phyloP scores from a whole-genome alignment of 305 asterid genomes.

The Ilex paraguariensis region DNA sequence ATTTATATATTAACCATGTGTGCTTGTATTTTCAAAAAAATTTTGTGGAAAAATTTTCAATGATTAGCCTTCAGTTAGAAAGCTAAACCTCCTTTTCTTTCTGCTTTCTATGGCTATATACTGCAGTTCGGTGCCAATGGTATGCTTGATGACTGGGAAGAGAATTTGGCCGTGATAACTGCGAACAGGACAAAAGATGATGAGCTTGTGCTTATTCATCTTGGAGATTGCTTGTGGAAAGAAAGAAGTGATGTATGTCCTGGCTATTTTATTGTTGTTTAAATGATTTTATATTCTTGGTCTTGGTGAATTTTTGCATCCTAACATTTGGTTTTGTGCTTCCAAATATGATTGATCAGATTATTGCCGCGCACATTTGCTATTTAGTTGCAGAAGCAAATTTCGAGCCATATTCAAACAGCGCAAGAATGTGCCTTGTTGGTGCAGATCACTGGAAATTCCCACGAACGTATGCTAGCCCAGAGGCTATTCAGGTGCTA shows the following conservation, averaged over 20 bases:
- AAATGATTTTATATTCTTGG: not conserved
- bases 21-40: not conserved
- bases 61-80: no score
- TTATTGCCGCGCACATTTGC: conserved; percentile 87
- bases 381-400: conserved; percentile 92
- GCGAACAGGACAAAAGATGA: conserved; percentile 98
- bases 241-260: conserved; percentile 88
- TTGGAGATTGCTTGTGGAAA: conserved; percentile 97
- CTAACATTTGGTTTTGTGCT: no score
- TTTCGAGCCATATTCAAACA: conserved; percentile 84
- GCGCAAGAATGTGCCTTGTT: conserved; percentile 86
- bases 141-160: conserved; percentile 99
- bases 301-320: no score
- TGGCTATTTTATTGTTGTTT: conserved; percentile 11
- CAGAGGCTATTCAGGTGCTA: conserved; percentile 92
- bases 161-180: conserved; percentile 90
- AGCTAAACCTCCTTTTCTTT: no score
- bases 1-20: not conserved
- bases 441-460: conserved; percentile 96
- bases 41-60: not conserved
- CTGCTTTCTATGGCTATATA: conserved; percentile 5
- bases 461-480: conserved; percentile 92
- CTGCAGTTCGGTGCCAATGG: conserved; percentile 56
- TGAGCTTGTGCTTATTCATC: conserved; percentile 92
- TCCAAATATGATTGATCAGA: conserved; percentile 25